Evolutionary conservation across 352 stramenopile genomes (phyloP), one percentile per base, ranked within the genome.

Genomic region (Phytophthora citricola): DNA sequence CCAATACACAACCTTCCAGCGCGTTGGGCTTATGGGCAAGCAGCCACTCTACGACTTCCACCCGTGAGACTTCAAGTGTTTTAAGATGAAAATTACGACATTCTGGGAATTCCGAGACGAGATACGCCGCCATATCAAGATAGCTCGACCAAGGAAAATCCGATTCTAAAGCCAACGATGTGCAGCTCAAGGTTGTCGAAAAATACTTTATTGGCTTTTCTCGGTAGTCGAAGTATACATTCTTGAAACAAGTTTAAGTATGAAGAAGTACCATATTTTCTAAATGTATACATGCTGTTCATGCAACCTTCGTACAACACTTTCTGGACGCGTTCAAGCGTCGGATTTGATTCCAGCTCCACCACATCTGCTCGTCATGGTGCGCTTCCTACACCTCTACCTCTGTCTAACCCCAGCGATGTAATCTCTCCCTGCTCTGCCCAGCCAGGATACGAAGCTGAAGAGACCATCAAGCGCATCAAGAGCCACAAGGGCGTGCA

Each of bases 401-500:
- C 31, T 36, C 31, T 36, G 9, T 36, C 31, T 36, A 36, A 36
- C 31, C 31, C 31, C 31, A 14, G 31, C 11, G 8, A 36, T 3
- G 8, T 36, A 14, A 36, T 0, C 31, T 36, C 31, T 36, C 31
- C 1, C 11, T 36, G 31, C 31, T 36, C 31, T 36, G 1, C 14
- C 10, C n/a, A 94, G 86, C 79, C 83, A 69, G 80, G 83, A 55
- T 91, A 93, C 74, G 95, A 98, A 71, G 91, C 94, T n/a, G 90
- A 98, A 78, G 93, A 98, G 72, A 98, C 91, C 15, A 92, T 98
- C 61, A 94, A 94, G 71, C 91, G 95, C 63, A 95, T 98, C 63
- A 91, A 94, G 62, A 97, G 88, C 48, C 95, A 98, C 83, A 97
- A 97, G 69, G 93, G 93, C 66, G 93, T 98, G 31, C 82, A 97